Percentiles rank a stretch among this genome's conserved stretches.
Conservation (phyloP, 176 grass and related monocot genomes). For the Lolium perenne region DNA sequence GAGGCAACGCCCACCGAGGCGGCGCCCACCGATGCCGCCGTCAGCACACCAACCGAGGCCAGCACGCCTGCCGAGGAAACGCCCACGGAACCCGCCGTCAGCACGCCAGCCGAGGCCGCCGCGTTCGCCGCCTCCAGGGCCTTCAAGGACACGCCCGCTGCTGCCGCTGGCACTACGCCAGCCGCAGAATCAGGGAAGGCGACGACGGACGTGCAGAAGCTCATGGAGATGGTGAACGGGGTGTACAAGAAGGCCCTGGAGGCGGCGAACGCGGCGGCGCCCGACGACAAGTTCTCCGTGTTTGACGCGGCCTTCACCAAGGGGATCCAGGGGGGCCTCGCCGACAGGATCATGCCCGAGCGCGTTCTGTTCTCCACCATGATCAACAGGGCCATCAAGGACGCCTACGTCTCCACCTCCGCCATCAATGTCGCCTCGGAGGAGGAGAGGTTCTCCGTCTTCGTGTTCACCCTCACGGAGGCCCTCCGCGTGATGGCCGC, state of each 20-base stretch:
- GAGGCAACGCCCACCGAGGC: neutral
- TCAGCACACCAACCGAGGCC: neutral
- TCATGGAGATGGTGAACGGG: neutral
- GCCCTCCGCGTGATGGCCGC: slow-evolving; percentile 7
- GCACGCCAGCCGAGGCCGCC: neutral
- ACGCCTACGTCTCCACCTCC: neutral
- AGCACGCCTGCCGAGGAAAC: neutral
- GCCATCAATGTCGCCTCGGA: neutral
- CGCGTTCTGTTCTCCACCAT: neutral
- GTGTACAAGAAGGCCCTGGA: slow-evolving; percentile 14
- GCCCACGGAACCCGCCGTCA: neutral
- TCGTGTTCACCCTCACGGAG: slow-evolving; percentile 16
- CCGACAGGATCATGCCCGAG: neutral
- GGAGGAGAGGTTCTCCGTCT: neutral
- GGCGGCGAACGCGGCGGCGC: neutral
- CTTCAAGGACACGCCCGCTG: too few relatives aligned
- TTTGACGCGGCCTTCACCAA: neutral
- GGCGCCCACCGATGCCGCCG: neutral
- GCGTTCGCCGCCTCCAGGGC: too few relatives aligned
- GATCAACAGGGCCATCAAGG: neutral
- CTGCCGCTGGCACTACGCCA: neutral
- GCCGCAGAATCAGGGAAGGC: neutral
- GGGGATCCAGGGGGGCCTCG: neutral
- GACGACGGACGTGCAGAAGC: neutral
- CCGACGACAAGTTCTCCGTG: neutral